Conservation (phyloP, 2,329 filamentous ascomycete species). For the Colletotrichum eleusines region DNA sequence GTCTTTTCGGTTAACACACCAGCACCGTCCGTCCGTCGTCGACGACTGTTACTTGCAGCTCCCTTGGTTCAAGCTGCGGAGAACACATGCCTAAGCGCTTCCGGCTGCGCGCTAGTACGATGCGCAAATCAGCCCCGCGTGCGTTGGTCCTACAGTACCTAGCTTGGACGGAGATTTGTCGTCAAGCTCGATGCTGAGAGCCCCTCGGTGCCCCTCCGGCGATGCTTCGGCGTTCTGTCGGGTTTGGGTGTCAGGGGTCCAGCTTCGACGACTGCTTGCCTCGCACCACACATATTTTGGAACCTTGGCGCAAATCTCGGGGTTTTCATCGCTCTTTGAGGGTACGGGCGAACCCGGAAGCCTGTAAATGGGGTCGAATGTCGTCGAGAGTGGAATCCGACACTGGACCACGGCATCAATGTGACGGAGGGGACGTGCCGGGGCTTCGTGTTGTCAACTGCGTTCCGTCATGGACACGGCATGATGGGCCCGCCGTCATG, state of each 20-base stretch:
- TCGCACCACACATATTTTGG: constrained; percentile 6
- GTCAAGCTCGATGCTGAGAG: constrained; percentile 30
- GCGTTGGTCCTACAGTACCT: constrained; percentile 17
- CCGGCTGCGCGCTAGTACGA: constrained; percentile 1
- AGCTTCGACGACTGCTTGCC: constrained; percentile 18
- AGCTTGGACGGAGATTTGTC: constrained; percentile 39
- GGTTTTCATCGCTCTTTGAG: constrained; percentile 5
- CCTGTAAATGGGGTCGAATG: constrained; percentile 9
- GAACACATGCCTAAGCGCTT: constrained; percentile 4
- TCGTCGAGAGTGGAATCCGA: constrained; percentile 22
- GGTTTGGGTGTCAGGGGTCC: constrained; percentile 30
- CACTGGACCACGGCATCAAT: background rate
- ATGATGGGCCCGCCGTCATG: constrained; percentile 5
- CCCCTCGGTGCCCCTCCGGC: constrained; percentile 17
- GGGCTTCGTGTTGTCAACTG: background rate
- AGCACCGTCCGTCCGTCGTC: constrained; percentile 3
- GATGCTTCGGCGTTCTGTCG: constrained; percentile 40
- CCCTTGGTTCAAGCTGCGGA: constrained; percentile 14
- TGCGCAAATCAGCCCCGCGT: constrained; percentile 25
- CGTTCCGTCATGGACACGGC: constrained; percentile 27
- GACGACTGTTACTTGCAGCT: background rate
- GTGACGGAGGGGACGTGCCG: constrained; percentile 19
- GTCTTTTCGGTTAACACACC: constrained; percentile 23
- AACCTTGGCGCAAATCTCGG: constrained; percentile 17
- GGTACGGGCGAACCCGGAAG: constrained; percentile 8